phyloP scores from a whole-genome alignment of 1,284 basidiomycete genomes.

The Cutaneotrichosporon sp. region DNA sequence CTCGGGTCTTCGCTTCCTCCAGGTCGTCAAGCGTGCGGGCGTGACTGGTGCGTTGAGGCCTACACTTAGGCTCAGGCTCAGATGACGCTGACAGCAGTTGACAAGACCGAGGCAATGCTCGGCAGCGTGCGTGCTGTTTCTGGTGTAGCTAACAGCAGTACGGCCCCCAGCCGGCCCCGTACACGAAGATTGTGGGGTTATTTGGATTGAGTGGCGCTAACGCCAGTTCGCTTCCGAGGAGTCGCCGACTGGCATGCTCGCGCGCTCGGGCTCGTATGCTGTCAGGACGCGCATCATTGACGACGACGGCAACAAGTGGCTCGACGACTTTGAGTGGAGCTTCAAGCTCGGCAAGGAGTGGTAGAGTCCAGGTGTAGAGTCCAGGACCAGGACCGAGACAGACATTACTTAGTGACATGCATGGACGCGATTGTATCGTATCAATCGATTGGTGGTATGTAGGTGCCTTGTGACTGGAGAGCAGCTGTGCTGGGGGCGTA shows the following conservation, averaged over 20 bases:
- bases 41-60: slow-evolving; percentile 45
- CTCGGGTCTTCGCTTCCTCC: slow-evolving; percentile 58
- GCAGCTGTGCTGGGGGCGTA: not conserved
- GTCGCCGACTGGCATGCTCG: slow-evolving; percentile 59
- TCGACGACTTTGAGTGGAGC: slow-evolving; percentile 55
- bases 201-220: slow-evolving; percentile 7
- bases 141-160: slow-evolving; percentile 37
- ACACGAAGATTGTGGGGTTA: slow-evolving; percentile 53
- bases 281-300: slow-evolving; percentile 58
- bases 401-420: slow-evolving; percentile 6
- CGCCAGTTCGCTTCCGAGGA: slow-evolving; percentile 53
- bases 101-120: slow-evolving; percentile 56
- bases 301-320: slow-evolving; percentile 55
- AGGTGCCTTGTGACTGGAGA: not conserved
- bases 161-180: slow-evolving; percentile 52
- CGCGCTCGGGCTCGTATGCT: slow-evolving; percentile 56
- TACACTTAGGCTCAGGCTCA: slow-evolving; percentile 22
- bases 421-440: slow-evolving; percentile 2
- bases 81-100: slow-evolving; percentile 32
- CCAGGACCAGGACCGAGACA: not conserved
- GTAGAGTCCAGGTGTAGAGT: slow-evolving; percentile 25
- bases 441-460: not conserved
- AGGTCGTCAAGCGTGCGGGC: slow-evolving; percentile 56
- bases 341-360: slow-evolving; percentile 54
- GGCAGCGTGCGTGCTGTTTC: slow-evolving; percentile 40